These are phyloP conservation scores for Populus deltoides DNA, from an alignment of 345 rosid genomes.

Conservation along the genomic window DNA sequence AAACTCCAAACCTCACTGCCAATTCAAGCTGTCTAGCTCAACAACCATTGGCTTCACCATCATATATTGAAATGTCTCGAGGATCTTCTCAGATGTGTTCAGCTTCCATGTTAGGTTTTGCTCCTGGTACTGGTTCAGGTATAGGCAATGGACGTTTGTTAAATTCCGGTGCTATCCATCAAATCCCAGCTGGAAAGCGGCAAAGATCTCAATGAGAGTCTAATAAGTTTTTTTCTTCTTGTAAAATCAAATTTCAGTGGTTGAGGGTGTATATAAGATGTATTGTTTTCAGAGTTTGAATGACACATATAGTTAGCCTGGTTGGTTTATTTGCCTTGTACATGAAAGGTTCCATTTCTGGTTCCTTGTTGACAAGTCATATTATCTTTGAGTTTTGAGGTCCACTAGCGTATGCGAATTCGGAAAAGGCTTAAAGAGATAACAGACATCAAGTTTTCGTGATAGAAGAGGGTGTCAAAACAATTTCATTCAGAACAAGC, in stretches of 20 bases:
- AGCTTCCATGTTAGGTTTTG: conserved; percentile 49
- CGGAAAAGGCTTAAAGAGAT: too few species aligned
- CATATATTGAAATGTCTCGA: conserved; percentile 24
- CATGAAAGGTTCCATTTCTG: neutral
- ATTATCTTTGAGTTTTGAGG: too few species aligned
- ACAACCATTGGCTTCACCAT: conserved; percentile 15
- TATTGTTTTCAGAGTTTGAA: conserved; percentile 7
- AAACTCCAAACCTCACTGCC: conserved; percentile 13
- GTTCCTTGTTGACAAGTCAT: neutral
- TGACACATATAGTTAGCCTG: conserved; percentile 17
- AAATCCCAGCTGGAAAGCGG: conserved; percentile 45
- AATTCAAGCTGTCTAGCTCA: conserved; percentile 6
- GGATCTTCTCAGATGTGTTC: conserved; percentile 44
- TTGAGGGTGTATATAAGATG: conserved; percentile 35
- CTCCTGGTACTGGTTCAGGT: conserved; percentile 31
- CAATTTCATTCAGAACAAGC: too few species aligned
- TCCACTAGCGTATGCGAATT: too few species aligned
- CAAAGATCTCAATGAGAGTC: conserved; percentile 53
- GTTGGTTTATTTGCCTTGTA: conserved; percentile 2
- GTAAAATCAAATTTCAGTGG: conserved; percentile 16
- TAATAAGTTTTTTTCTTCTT: neutral
- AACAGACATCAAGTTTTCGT: neutral
- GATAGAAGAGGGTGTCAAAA: neutral
- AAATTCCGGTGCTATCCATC: conserved; percentile 23
- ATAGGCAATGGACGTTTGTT: conserved; percentile 18